phyloP scores from a whole-genome alignment of 1,284 basidiomycete species.

The Phaffia rhodozyma region DNA sequence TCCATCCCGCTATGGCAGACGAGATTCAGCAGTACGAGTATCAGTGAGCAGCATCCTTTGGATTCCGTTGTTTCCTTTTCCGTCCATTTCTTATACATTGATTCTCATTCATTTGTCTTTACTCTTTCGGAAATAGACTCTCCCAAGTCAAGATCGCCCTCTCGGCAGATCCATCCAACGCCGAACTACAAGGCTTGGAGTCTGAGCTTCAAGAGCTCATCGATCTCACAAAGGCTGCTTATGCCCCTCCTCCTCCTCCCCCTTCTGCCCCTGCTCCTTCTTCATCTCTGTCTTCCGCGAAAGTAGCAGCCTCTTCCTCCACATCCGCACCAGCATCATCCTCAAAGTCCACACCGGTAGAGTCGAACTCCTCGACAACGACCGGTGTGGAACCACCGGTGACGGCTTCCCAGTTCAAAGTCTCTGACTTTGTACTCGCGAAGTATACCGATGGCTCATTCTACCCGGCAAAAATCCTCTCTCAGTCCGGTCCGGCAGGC shows the following conservation, averaged over 20 bases:
- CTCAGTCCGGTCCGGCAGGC: slow-evolving; percentile 65
- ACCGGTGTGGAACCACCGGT: too few relatives aligned
- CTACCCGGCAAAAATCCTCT: slow-evolving; percentile 84
- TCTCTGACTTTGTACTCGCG: slow-evolving; percentile 87
- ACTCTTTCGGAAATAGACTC: slow-evolving; percentile 34
- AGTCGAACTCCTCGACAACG: too few relatives aligned
- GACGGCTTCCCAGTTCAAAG: slow-evolving; percentile 34
- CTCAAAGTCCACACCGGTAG: slow-evolving; percentile 5
- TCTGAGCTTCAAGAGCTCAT: slow-evolving; percentile 83
- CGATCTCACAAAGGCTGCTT: slow-evolving; percentile 61
- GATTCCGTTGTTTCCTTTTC: neutral
- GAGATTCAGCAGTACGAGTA: slow-evolving; percentile 5
- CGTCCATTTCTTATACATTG: too few relatives aligned
- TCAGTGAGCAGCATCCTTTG: slow-evolving; percentile 7
- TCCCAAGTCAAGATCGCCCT: slow-evolving; percentile 82
- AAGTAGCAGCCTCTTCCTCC: slow-evolving; percentile 18
- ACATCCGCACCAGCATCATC: slow-evolving; percentile 19
- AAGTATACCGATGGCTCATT: slow-evolving; percentile 82
- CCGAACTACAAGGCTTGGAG: slow-evolving; percentile 55
- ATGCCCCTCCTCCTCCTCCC: slow-evolving; percentile 17
- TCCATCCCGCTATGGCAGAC: too few relatives aligned
- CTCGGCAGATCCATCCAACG: slow-evolving; percentile 65
- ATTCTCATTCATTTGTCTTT: neutral
- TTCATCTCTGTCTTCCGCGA: neutral
- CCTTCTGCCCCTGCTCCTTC: neutral